A percentile compares a stretch with the other conserved stretches of the same genome.
Conservation (phyloP, 1,284 basidiomycete species). For the Tremellales sp. region DNA sequence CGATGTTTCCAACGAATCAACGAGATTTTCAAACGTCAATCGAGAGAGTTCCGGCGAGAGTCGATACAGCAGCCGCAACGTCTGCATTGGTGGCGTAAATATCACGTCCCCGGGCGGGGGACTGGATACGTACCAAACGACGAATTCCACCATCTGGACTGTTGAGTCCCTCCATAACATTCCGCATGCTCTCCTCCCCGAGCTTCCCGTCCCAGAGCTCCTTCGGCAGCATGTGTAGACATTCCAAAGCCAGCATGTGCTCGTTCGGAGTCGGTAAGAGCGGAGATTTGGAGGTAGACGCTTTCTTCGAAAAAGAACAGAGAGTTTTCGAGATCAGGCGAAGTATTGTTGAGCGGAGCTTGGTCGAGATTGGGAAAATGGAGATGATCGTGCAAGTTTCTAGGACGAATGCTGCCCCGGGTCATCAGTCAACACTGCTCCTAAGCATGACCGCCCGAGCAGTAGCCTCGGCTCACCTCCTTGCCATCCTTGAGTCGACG, state of each 20-base stretch:
- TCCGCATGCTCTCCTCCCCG: constrained; percentile 33
- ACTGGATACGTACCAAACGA: constrained; percentile 23
- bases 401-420: constrained; percentile 15
- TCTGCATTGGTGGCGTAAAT: constrained; percentile 15
- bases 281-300: constrained; percentile 1
- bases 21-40: constrained; percentile 11
- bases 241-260: constrained; percentile 34
- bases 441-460: not conserved
- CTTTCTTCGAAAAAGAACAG: constrained; percentile 8
- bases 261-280: constrained; percentile 25
- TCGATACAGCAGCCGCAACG: constrained; percentile 23
- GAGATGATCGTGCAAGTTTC: constrained; percentile 8
- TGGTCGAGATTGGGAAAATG: not conserved
- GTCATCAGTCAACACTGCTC: not conserved
- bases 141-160: constrained; percentile 34
- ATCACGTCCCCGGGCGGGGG: not conserved
- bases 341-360: constrained; percentile 1
- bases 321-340: constrained; percentile 1
- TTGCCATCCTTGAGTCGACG: not conserved
- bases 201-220: constrained; percentile 29
- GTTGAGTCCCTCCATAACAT: constrained; percentile 41
- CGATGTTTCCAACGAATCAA: constrained; percentile 11
- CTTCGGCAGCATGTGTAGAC: constrained; percentile 25
- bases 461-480: constrained; percentile 7
- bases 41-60: constrained; percentile 20